Evolutionary conservation across 495 filamentous ascomycete species (phyloP).

Genomic region (Bryoglossum gracile): DNA sequence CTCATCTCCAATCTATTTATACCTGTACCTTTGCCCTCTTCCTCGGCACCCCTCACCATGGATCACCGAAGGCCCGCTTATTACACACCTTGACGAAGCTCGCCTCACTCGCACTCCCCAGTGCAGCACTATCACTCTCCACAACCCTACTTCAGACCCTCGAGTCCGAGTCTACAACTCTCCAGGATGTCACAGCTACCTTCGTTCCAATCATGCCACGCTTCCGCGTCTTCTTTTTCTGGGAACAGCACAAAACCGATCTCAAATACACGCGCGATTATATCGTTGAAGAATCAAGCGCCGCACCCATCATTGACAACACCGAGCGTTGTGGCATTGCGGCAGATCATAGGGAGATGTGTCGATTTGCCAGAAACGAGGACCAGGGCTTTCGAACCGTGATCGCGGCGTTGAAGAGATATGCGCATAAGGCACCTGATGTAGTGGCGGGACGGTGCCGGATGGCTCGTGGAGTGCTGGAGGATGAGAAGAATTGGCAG

Average conservation of each 20-base stretch:
- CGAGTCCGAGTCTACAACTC: slow-evolving; percentile 31
- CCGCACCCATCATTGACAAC: slow-evolving; percentile 31
- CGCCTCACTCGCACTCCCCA: slow-evolving; percentile 7
- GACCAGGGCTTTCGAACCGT: not conserved
- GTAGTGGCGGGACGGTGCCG: too few relatives aligned
- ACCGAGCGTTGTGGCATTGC: slow-evolving; percentile 28
- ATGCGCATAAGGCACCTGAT: too few relatives aligned
- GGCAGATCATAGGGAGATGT: slow-evolving; percentile 21
- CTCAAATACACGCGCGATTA: slow-evolving; percentile 28
- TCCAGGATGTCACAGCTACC: slow-evolving; percentile 37
- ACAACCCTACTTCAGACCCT: slow-evolving; percentile 27
- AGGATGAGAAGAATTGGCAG: too few relatives aligned
- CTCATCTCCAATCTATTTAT: slow-evolving; percentile 32
- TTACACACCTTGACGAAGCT: slow-evolving; percentile 7
- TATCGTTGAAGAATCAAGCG: slow-evolving; percentile 29
- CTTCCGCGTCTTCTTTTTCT: slow-evolving; percentile 37
- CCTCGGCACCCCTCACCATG: slow-evolving; percentile 34
- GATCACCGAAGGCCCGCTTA: slow-evolving; percentile 3
- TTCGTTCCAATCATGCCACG: slow-evolving; percentile 37
- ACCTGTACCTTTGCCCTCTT: slow-evolving; percentile 34
- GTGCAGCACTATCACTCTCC: slow-evolving; percentile 14
- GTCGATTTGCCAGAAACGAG: not conserved
- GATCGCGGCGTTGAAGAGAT: not conserved
- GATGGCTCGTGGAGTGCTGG: too few relatives aligned
- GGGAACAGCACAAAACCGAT: slow-evolving; percentile 35